Base-by-base conservation (phyloP, 2,329 filamentous ascomycete genomes). In the Cladosporium sp. region DNA sequence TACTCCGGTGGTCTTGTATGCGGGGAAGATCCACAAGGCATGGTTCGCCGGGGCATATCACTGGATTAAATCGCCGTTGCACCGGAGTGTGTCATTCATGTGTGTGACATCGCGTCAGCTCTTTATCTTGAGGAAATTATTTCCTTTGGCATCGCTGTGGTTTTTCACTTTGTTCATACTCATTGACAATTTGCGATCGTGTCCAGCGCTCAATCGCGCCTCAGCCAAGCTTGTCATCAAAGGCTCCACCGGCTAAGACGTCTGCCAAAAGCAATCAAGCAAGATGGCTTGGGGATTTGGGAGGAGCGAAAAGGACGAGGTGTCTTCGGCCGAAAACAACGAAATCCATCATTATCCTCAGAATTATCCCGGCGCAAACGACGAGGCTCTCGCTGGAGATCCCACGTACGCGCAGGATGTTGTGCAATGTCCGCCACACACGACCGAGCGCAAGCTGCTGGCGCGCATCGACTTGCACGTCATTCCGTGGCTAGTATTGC, bases 401-500 rank as follows among this genome's bases (percentile, higher is more conserved):
- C 38, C 29, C 19, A 22, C 46, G 3, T 35, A 52, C 46, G 53
- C 48, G 7, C 66, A 69, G 55, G 66, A 71, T 50, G 67, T 71
- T 22, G 65, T 71, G 15, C 55, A 59, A 11, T 77, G 74, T 55
- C 74, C 74, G 7, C 60, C 73, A 19, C 71, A 75, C 52, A 77
- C 74, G 4, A 77, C 74, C 1, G 74, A 77, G 58, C 57, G 68
- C 40, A 70, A 69, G 55, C 61, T 77, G 32, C 62, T 68, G 15
- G 59, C 62, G 25, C 68, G 65, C 50, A 76, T 77, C 49, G 75
- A 78, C 49, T 59, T 71, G 4, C 72, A 70, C 47, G 71, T 78
- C 20, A 66, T 78, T 18, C 75, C 75, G 0, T 75, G 71, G 35
- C 64, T 78, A 20, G 75, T 72, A 51, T 69, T 78, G 53, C 66